Percentiles rank a stretch among this genome's conserved stretches.
These are phyloP conservation scores for Diplocarpon mali DNA, from an alignment of 2,329 filamentous ascomycete genomes.

Conservation along the genomic window DNA sequence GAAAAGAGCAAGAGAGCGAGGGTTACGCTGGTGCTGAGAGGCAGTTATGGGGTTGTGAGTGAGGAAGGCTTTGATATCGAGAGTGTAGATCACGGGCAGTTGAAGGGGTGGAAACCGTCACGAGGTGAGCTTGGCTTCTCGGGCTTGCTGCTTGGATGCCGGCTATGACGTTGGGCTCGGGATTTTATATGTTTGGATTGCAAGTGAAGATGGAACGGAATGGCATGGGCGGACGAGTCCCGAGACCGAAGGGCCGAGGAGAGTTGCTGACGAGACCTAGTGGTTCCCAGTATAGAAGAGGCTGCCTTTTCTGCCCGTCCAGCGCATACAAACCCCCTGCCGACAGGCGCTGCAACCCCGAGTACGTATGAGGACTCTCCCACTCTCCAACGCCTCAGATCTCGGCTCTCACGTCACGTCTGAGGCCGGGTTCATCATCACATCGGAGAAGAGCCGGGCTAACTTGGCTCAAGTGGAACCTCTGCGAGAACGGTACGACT, in stretches of 20 bases:
- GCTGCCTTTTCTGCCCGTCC: conserved; percentile 4
- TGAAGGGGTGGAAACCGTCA: conserved; percentile 14
- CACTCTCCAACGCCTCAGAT: too few relatives aligned
- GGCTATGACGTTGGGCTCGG: not conserved
- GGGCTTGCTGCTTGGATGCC: too few relatives aligned
- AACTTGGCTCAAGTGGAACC: conserved; percentile 1
- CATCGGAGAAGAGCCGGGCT: too few relatives aligned
- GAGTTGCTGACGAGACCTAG: not conserved
- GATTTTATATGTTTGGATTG: not conserved
- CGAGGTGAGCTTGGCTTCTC: conserved; percentile 6
- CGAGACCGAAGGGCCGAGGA: not conserved
- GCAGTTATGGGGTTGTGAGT: conserved; percentile 15
- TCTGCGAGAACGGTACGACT: conserved; percentile 13
- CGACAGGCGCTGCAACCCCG: conserved; percentile 11
- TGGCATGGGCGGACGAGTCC: too few relatives aligned
- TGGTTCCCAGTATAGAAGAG: conserved; percentile 9
- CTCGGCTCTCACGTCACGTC: too few relatives aligned
- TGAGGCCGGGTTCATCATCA: too few relatives aligned
- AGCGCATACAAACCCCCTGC: not conserved
- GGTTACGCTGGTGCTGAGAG: conserved; percentile 17
- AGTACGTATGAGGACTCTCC: not conserved
- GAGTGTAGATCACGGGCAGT: conserved; percentile 18
- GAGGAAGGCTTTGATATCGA: conserved; percentile 18
- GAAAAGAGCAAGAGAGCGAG: conserved; percentile 14
- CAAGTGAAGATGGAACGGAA: not conserved